phyloP scores from a whole-genome alignment of 2,329 filamentous ascomycete genomes.

The Endothia cerciana region DNA sequence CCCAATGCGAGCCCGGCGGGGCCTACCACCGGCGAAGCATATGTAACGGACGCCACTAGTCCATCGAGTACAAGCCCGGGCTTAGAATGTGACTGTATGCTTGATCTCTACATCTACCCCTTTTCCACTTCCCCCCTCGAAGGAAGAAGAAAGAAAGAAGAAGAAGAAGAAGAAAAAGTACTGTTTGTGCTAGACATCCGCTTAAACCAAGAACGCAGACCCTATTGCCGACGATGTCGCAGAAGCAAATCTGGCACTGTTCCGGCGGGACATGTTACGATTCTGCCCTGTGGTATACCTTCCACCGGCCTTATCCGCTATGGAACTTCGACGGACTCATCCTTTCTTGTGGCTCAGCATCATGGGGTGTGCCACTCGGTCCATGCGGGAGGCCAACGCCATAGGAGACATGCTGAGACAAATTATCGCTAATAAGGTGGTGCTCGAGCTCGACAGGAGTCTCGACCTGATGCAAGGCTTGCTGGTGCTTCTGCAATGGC shows the following conservation, averaged over 20 bases:
- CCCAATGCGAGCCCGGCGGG: conserved; percentile 11
- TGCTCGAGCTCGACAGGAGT: conserved; percentile 52
- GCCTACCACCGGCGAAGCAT: not conserved
- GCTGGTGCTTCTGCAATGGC: conserved; percentile 50
- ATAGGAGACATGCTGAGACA: conserved; percentile 47
- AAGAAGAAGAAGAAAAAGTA: not conserved
- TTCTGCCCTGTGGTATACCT: conserved; percentile 52
- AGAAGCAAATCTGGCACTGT: conserved; percentile 45
- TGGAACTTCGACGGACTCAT: conserved; percentile 42
- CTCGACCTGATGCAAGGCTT: conserved; percentile 58
- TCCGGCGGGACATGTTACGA: conserved; percentile 44
- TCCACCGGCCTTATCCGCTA: conserved; percentile 40
- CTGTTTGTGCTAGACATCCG: not conserved
- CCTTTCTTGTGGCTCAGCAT: conserved; percentile 57
- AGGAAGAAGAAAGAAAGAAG: no score
- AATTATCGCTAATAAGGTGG: conserved; percentile 49
- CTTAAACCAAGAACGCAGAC: not conserved
- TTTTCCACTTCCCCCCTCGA: not conserved
- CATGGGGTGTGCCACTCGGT: conserved; percentile 49
- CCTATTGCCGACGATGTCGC: conserved; percentile 37
- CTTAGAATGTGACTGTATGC: conserved; percentile 12
- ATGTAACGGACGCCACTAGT: conserved; percentile 5
- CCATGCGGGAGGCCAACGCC: conserved; percentile 43
- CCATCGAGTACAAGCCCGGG: not conserved
- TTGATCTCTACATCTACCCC: not conserved